Evolutionary conservation across 805 yeast species (phyloP), one percentile per base, ranked within the genome.

Genomic region (Metschnikowia rubicola): DNA sequence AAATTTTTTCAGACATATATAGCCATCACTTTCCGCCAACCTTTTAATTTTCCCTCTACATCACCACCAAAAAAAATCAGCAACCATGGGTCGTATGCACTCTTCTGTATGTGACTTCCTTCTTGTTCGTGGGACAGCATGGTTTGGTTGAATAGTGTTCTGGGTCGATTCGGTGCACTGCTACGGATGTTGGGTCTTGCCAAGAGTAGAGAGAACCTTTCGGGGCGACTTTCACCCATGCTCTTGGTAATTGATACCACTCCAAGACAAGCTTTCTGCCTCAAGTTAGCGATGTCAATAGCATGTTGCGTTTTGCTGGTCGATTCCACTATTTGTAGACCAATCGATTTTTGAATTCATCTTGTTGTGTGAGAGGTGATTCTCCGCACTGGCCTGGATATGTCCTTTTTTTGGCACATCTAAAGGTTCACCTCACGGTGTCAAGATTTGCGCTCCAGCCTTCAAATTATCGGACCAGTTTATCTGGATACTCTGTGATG

Each of bases 51-150:
- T 47, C 41, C 41, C 41, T 44, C 48, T 29, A 38, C 40, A 39
- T 15, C 17, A 47, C 50, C 51, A 48, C 51, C 46, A 52, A 59
- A 51, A 68, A 62, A 65, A 70, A 73, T 66, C 74, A 73, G 68
- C 77, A 83, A 87, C 81, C 75, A 92, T 92, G 99, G 99, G 96
- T 91, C 96, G 99, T 82, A 84, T 92, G 91, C 98, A 92, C 89
- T 87, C 96, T 80, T 79, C 87, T 76, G 95, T 87, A 86, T 81
- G 95, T 86, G 75, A 57, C 54, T 50, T 40, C 41, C 36, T 45
- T 44, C 39, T 36, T 41, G 41, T 35, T 37, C 35, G 13, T 19
- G 39, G 43, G 39, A 45, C 47, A 43, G 47, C 48, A 51, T 54
- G 54, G 54, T 48, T 51, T 54, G 58, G 62, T 62, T 52, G 57